Evolutionary conservation across 306 rosid genomes (phyloP), one percentile per base, ranked within the genome.

Genomic region (Cicer judaicum): DNA sequence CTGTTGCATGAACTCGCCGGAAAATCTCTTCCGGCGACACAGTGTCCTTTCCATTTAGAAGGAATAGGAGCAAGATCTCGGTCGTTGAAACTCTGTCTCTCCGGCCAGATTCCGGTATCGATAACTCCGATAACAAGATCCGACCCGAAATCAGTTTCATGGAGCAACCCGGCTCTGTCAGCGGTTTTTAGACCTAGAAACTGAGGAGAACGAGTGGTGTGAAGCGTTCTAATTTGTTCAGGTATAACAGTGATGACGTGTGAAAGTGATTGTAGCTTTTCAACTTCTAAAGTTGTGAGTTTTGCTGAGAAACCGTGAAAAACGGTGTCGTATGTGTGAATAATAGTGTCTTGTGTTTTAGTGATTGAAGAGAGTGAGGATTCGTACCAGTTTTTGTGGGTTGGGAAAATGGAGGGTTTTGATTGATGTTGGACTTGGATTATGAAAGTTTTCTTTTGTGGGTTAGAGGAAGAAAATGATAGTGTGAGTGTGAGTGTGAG

Each of bases 51-150:
- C 98, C 98, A 93, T 56, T 85, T 91, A 42, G 93, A 8, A 1
- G 98, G 98, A 11, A 88, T 15, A 0, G 97, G 96, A 0, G 85
- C 89, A 7, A 93, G 85, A 42, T 84, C 88, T 2, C 73, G 86
- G 81, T 90, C 93, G 44, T 85, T 78, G 85, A 93, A 93, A 76
- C 96, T 90, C 59, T 87, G 77, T 10, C 92, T 64, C 86, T 90
- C 96, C 5, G 98, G 96, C 93, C 91, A 90, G 53, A 93, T 85
- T 7, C 98, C 98, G 2, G 98, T 93, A 57, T 93, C 98, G 39
- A 93, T 85, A 5, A 93, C 96, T 6, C 96, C 98, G 9, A 93
- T 89, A 2, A 93, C 98, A 4, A 93, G 96, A 86, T 93, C 98
- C 1, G 98, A 90, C 5, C 98, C 98, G 52, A 86, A 93, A 83